Percentiles rank a stretch among this genome's conserved stretches.
Evolutionary conservation across 257 asterid species (phyloP).

Genomic region (Lithospermum erythrorhizon): DNA sequence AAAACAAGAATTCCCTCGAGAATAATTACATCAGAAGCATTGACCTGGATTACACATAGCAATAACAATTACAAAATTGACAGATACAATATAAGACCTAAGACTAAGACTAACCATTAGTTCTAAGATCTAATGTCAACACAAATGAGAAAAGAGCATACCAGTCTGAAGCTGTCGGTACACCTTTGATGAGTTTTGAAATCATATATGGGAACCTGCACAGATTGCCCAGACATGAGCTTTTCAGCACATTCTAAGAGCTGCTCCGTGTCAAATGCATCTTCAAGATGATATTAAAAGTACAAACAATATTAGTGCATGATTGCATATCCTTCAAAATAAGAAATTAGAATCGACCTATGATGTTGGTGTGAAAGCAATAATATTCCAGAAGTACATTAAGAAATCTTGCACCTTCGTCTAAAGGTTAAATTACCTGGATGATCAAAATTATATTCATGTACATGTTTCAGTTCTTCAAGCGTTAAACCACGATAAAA

Average conservation of each 20-base stretch:
- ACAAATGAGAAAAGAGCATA: conserved; percentile 17
- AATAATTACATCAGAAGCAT: conserved; percentile 95
- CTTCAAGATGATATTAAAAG: conserved; percentile 29
- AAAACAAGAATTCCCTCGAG: conserved; percentile 96
- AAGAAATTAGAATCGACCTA: not conserved
- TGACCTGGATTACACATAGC: conserved; percentile 39
- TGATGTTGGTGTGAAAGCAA: not conserved
- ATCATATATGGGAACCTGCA: conserved; percentile 89
- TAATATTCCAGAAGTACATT: conserved; percentile 2
- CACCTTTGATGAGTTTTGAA: conserved; percentile 89
- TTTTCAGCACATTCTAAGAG: conserved; percentile 74
- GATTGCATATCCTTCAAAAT: conserved; percentile 7
- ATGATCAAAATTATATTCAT: conserved; percentile 93
- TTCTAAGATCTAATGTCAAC: no score
- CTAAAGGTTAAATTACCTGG: conserved; percentile 48
- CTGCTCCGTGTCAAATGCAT: conserved; percentile 98
- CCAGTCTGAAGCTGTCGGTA: conserved; percentile 88
- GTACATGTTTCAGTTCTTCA: conserved; percentile 67
- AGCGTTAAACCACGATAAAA: conserved; percentile 88
- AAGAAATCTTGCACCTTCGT: no score
- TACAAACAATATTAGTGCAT: conserved; percentile 5
- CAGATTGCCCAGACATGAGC: conserved; percentile 61
- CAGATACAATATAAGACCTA: not conserved
- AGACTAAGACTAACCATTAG: not conserved
- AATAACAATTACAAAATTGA: not conserved